These are phyloP conservation scores for Coprinellus aureogranulatus DNA, from an alignment of 768 basidiomycete species.

Conservation along the genomic window DNA sequence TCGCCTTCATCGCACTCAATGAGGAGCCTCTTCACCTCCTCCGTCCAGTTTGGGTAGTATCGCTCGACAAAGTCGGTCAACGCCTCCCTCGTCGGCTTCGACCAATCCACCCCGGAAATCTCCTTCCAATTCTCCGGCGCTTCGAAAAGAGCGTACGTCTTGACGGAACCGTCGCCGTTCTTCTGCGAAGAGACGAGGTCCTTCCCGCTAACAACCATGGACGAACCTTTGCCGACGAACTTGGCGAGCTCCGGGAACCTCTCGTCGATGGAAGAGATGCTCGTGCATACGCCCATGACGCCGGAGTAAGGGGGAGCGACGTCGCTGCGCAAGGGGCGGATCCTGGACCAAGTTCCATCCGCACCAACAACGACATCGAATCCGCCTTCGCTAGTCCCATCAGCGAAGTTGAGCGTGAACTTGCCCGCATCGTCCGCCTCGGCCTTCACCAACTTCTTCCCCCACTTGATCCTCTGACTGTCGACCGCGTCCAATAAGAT, in stretches of 20 bases:
- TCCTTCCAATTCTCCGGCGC: conserved; percentile 9
- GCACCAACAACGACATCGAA: conserved; percentile 26
- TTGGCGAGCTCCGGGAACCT: conserved; percentile 20
- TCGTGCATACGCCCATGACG: conserved; percentile 16
- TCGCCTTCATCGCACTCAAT: neutral
- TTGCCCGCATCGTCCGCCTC: conserved; percentile 4
- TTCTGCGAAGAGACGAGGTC: conserved; percentile 29
- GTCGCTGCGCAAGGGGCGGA: conserved; percentile 28
- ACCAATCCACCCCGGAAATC: neutral
- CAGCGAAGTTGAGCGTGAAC: conserved; percentile 11
- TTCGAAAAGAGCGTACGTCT: conserved; percentile 6
- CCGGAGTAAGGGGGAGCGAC: conserved; percentile 32
- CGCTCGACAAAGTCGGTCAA: neutral
- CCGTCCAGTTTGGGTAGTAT: neutral
- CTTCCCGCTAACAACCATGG: conserved; percentile 22
- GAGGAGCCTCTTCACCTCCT: neutral
- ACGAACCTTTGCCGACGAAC: conserved; percentile 26
- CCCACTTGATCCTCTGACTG: conserved; percentile 18
- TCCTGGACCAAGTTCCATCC: conserved; percentile 38
- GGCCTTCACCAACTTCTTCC: conserved; percentile 15
- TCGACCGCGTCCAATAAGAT: conserved; percentile 25
- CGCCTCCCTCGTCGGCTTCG: neutral
- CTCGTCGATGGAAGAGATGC: conserved; percentile 12
- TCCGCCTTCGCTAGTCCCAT: conserved; percentile 10
- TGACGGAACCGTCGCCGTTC: conserved; percentile 18